These are phyloP conservation scores for Blumeriella jaapii DNA, from an alignment of 2,329 filamentous ascomycete species.

Conservation along the genomic window DNA sequence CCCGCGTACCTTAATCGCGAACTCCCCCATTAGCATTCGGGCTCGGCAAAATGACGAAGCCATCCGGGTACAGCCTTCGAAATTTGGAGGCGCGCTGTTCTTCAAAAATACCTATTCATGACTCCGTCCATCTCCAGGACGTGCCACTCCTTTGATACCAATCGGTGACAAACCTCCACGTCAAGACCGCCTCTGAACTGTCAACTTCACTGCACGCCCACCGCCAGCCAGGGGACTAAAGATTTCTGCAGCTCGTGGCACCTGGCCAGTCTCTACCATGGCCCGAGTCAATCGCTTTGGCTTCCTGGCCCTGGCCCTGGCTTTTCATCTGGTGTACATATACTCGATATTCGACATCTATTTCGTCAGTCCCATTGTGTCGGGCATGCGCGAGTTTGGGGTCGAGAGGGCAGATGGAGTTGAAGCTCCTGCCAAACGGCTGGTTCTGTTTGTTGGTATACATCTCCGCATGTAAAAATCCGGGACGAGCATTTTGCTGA, in stretches of 20 bases:
- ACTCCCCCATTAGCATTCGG: slow-evolving; percentile 4
- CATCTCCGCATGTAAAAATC: slow-evolving; percentile 4
- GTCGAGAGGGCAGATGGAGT: slow-evolving; percentile 47
- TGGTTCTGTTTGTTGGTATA: slow-evolving; percentile 84
- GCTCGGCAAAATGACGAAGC: slow-evolving; percentile 14
- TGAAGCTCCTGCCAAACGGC: slow-evolving; percentile 73
- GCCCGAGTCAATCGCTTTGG: slow-evolving; percentile 53
- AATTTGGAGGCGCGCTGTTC: slow-evolving; percentile 11
- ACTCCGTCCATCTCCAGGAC: slow-evolving; percentile 20
- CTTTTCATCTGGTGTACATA: slow-evolving; percentile 90
- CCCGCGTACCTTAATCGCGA: slow-evolving; percentile 4
- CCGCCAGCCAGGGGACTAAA: neutral
- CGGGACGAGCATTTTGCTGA: slow-evolving; percentile 9
- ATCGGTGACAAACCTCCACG: slow-evolving; percentile 1
- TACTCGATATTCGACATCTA: slow-evolving; percentile 98
- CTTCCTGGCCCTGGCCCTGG: slow-evolving; percentile 77
- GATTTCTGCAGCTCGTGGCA: neutral
- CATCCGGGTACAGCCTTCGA: slow-evolving; percentile 1
- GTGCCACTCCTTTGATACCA: slow-evolving; percentile 24
- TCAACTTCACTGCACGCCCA: neutral
- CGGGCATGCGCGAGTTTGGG: slow-evolving; percentile 77
- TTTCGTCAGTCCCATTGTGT: slow-evolving; percentile 94
- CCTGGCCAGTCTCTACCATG: slow-evolving; percentile 34
- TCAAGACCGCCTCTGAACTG: neutral
- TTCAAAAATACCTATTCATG: slow-evolving; percentile 9